phyloP scores from a whole-genome alignment of 345 rosid genomes.

The Lagerstroemia speciosa region DNA sequence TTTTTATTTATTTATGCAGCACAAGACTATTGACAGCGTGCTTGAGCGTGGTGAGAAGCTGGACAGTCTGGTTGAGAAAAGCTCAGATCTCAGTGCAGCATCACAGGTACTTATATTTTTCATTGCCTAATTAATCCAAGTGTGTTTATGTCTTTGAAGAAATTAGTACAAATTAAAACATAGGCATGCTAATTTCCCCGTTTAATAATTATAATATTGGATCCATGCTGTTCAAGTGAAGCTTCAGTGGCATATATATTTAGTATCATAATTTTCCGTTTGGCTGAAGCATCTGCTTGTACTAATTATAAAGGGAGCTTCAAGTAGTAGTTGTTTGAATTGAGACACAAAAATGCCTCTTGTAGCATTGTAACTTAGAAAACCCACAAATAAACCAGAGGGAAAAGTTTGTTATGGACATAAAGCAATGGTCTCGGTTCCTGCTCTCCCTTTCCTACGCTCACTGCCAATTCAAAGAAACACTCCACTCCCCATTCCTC shows the following conservation, averaged over 20 bases:
- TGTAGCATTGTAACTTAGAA: background rate
- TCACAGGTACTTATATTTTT: conserved; percentile 58
- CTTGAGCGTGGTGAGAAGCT: conserved; percentile 93
- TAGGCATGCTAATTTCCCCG: background rate
- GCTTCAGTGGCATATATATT: background rate
- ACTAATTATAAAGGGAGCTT: background rate
- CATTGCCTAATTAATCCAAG: background rate
- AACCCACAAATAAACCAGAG: background rate
- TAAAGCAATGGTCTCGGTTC: no score
- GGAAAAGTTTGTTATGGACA: background rate
- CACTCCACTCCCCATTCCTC: background rate
- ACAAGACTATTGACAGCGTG: conserved; percentile 92
- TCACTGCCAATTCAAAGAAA: background rate
- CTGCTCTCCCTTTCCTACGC: background rate
- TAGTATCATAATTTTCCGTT: no score
- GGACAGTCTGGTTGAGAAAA: conserved; percentile 94
- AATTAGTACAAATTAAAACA: background rate
- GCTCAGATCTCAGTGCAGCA: conserved; percentile 90
- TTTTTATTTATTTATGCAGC: conserved; percentile 39
- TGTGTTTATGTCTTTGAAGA: background rate
- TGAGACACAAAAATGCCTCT: background rate
- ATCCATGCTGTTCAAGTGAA: background rate
- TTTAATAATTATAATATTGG: background rate
- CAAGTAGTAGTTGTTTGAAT: background rate
- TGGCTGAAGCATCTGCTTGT: background rate